Evolutionary conservation across 1,139 yeast genomes (phyloP), one percentile per base, ranked within the genome.

Genomic region (Schwanniomyces etchellsii): DNA sequence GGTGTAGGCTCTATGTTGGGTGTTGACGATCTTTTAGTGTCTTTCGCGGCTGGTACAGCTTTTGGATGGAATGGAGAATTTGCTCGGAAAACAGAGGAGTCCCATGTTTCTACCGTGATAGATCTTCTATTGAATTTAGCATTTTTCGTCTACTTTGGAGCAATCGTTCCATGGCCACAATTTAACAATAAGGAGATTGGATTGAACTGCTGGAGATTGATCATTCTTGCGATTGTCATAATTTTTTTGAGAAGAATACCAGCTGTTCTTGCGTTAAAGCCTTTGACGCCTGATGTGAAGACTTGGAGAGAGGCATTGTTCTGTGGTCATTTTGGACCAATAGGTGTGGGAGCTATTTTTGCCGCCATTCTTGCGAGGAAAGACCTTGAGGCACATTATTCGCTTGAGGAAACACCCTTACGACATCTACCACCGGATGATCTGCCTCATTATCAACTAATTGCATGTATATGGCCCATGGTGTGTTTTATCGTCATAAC

Each of bases 61-160:
- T 91, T 91, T 54, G 81, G 96, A 0, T 91, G 96, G 96, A 93
- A 88, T 53, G 96, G 96, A 12, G 86, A 91, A 75, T 86, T 85
- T 56, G 80, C 95, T 4, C 70, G 69, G 37, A 81, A 80, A 47
- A 88, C 96, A 0, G 95, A 86, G 48, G 96, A 88, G 48, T 76
- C 93, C 6, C 94, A 86, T 52, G 94, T 89, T 7, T 86, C 96
- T 3, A 86, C 95, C 5, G 96, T 88, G 18, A 88, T 89, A 46
- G 96, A 89, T 54, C 66, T 88, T 46, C 55, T 86, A 35, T 63
- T 86, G 37, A 86, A 86, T 55, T 78, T 86, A 66, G 78, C 96
- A 3, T 89, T 83, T 53, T 89, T 89, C 52, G 91, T 89, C 27
- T 89, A 86, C 56, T 83, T 91, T 52, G 98, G 98, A 14, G 84